Evolutionary conservation across 1,284 basidiomycete genomes (phyloP).

Genomic region (Moniliella sp.): DNA sequence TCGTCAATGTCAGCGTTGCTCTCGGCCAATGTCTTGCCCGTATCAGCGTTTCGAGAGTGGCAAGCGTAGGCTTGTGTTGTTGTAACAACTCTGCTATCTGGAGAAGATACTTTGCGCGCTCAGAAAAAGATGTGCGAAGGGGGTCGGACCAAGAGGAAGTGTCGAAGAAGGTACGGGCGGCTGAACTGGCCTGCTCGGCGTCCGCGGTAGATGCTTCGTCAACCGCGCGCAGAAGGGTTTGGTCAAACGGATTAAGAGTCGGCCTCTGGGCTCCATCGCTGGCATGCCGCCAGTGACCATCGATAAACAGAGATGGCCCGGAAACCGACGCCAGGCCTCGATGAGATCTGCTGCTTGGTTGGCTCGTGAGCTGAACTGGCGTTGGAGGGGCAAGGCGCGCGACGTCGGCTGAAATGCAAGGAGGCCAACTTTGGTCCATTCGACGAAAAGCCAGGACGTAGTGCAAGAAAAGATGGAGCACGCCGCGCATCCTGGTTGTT

Average conservation of each 20-base stretch:
- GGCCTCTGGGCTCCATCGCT: constrained; percentile 15
- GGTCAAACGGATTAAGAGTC: constrained; percentile 25
- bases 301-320: constrained; percentile 27
- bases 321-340: too few relatives aligned
- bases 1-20: constrained; percentile 28
- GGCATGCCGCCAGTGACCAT: constrained; percentile 23
- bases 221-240: constrained; percentile 12
- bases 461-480: too few relatives aligned
- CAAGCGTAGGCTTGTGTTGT: constrained; percentile 15
- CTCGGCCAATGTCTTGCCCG: constrained; percentile 29
- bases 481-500: too few relatives aligned
- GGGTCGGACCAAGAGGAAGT: constrained; percentile 8
- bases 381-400: too few relatives aligned
- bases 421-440: too few relatives aligned
- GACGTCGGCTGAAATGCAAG: too few relatives aligned
- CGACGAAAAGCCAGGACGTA: too few relatives aligned
- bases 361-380: too few relatives aligned
- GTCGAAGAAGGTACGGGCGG: constrained; percentile 19
- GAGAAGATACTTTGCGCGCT: constrained; percentile 11
- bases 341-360: too few relatives aligned
- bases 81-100: constrained; percentile 26
- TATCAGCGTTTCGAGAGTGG: constrained; percentile 28
- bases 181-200: constrained; percentile 16
- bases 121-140: constrained; percentile 10
- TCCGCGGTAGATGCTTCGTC: constrained; percentile 23